Conservation (phyloP, 75 land plant genomes). For the Pseudotsuga menziesii region DNA sequence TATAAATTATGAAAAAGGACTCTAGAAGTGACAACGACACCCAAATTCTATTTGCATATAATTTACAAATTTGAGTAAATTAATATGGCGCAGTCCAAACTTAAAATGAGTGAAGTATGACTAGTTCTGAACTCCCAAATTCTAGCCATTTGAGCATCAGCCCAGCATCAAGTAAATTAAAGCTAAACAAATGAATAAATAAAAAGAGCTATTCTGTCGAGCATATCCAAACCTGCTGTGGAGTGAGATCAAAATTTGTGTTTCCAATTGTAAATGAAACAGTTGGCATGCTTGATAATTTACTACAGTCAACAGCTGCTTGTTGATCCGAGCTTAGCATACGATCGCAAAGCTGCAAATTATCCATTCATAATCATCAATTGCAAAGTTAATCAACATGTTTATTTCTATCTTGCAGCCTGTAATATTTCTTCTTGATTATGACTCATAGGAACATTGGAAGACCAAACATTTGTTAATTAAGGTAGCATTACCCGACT, state of each 20-base stretch:
- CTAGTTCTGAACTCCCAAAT: background rate
- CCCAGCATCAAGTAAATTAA: background rate
- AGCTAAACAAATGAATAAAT: background rate
- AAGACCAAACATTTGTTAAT: background rate
- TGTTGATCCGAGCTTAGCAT: conserved; percentile 51
- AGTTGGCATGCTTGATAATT: conserved; percentile 32
- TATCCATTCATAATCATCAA: background rate
- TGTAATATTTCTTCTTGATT: background rate
- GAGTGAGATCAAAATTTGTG: conserved; percentile 38
- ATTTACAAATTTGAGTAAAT: too few relatives aligned
- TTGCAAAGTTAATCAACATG: background rate
- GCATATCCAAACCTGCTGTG: conserved; percentile 54
- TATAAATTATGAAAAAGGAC: too few relatives aligned
- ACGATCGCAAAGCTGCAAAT: conserved; percentile 43
- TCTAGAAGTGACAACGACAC: too few relatives aligned
- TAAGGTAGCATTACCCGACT: conserved; percentile 21
- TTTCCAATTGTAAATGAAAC: conserved; percentile 54
- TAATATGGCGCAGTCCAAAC: too few relatives aligned
- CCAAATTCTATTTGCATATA: too few relatives aligned
- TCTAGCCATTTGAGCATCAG: background rate
- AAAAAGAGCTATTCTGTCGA: background rate
- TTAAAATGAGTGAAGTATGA: background rate
- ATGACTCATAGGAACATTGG: background rate
- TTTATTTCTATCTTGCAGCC: background rate
- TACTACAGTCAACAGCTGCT: conserved; percentile 38